Conservation (phyloP, 148 eudicot genomes). For the Chenopodium album region DNA sequence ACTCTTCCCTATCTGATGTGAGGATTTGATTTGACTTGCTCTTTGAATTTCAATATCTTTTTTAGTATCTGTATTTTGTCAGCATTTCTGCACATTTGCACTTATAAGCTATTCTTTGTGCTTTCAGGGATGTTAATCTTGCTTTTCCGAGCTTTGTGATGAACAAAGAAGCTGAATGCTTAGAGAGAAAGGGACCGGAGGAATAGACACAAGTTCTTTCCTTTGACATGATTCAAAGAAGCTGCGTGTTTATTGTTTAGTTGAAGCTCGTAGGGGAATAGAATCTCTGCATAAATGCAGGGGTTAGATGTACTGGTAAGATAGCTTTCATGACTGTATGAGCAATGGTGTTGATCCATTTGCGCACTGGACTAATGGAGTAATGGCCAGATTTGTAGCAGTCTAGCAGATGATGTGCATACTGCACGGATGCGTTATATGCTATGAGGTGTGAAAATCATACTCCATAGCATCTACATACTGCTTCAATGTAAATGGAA, state of each 20-base stretch:
- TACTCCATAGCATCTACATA: no score
- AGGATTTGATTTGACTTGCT: not conserved
- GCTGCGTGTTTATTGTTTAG: not conserved
- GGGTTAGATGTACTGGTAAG: no score
- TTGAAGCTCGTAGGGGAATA: not conserved
- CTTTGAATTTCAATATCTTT: not conserved
- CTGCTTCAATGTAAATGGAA: no score
- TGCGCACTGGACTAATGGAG: no score
- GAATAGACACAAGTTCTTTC: not conserved
- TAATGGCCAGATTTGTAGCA: no score
- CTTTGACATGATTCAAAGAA: not conserved
- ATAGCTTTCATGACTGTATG: no score
- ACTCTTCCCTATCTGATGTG: slow-evolving; percentile 33
- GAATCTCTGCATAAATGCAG: not conserved
- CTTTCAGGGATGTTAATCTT: slow-evolving; percentile 36
- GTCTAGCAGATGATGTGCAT: no score
- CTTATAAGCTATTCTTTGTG: not conserved
- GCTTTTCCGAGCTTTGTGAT: slow-evolving; percentile 40
- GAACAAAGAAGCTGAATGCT: slow-evolving; percentile 20
- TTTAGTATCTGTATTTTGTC: not conserved
- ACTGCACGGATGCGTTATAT: no score
- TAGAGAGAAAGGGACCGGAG: slow-evolving; percentile 4
- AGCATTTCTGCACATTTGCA: not conserved
- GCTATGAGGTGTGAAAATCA: no score
- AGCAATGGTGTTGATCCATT: no score